Percentiles rank a stretch among this genome's conserved stretches.
phyloP scores from a whole-genome alignment of 176 grass and related monocot species.

The Typha latifolia region DNA sequence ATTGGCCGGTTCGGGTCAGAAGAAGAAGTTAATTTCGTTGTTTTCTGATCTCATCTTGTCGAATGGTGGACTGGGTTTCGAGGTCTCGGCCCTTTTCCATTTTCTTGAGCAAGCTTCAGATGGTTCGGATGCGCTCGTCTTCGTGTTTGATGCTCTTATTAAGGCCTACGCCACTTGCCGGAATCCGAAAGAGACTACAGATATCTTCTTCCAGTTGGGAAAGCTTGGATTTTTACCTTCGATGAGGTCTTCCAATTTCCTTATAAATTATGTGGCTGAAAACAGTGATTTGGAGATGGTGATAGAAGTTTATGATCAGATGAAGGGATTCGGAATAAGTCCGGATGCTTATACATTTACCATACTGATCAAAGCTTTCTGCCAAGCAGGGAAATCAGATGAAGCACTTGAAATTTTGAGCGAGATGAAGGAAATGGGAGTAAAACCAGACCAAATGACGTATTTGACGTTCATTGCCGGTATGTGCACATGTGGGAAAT shows the following conservation, averaged over 20 bases:
- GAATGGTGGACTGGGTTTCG: neutral
- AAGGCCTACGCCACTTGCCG: conserved; percentile 30
- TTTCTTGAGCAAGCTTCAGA: conserved; percentile 16
- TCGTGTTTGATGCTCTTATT: conserved; percentile 37
- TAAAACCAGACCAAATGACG: conserved; percentile 33
- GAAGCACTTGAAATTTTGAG: conserved; percentile 40
- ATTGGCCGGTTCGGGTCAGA: conserved; percentile 22
- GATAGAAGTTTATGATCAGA: conserved; percentile 27
- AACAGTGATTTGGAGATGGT: conserved; percentile 26
- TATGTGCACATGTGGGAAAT: conserved; percentile 37
- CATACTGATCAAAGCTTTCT: conserved; percentile 50
- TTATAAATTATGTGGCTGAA: conserved; percentile 39
- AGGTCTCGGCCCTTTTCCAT: conserved; percentile 35
- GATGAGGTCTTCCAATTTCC: conserved; percentile 37
- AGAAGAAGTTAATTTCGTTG: conserved; percentile 36
- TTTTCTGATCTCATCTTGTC: conserved; percentile 33
- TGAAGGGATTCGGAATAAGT: conserved; percentile 27
- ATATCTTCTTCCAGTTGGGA: conserved; percentile 32
- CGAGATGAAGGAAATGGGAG: conserved; percentile 36
- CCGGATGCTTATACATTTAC: conserved; percentile 30
- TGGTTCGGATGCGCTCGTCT: conserved; percentile 20
- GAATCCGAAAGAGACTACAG: conserved; percentile 19
- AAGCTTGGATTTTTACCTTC: conserved; percentile 36
- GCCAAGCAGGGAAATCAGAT: conserved; percentile 28
- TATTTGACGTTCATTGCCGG: conserved; percentile 50